A percentile compares a stretch with the other conserved stretches of the same genome.
These are phyloP conservation scores for Apium graveolens DNA, from an alignment of 129 eudicot species.

Conservation along the genomic window DNA sequence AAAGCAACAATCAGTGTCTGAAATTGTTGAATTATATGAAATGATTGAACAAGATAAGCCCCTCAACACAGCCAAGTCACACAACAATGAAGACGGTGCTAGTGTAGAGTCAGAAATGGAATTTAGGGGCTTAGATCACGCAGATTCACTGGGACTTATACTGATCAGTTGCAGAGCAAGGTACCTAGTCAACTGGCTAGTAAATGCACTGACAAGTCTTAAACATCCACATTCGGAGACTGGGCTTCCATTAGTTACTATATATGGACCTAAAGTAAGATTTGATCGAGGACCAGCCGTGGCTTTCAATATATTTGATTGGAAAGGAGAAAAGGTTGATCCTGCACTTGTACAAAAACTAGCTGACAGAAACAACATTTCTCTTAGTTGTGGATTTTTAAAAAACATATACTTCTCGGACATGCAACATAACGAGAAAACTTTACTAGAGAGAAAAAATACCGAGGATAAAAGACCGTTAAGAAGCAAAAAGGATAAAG, in stretches of 20 bases:
- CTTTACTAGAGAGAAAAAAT: slow-evolving; percentile 26
- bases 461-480: neutral
- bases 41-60: slow-evolving; percentile 24
- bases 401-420: slow-evolving; percentile 37
- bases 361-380: slow-evolving; percentile 57
- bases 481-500: slow-evolving; percentile 28
- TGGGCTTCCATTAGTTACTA: slow-evolving; percentile 43
- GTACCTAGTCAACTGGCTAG: slow-evolving; percentile 71
- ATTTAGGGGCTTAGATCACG: slow-evolving; percentile 58
- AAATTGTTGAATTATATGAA: slow-evolving; percentile 25
- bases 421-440: slow-evolving; percentile 32
- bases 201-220: slow-evolving; percentile 48
- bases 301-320: slow-evolving; percentile 71
- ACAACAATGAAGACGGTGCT: slow-evolving; percentile 22
- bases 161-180: slow-evolving; percentile 54
- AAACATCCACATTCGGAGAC: slow-evolving; percentile 58
- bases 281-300: slow-evolving; percentile 61
- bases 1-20: slow-evolving; percentile 20
- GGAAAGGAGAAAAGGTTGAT: slow-evolving; percentile 74
- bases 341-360: slow-evolving; percentile 69
- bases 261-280: slow-evolving; percentile 68
- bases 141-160: slow-evolving; percentile 65
- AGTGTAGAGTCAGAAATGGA: slow-evolving; percentile 31
- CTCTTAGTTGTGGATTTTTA: slow-evolving; percentile 41
- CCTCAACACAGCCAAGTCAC: slow-evolving; percentile 16